Base-by-base conservation (phyloP, 2,329 filamentous ascomycete species). In the Blumeria graminis region DNA sequence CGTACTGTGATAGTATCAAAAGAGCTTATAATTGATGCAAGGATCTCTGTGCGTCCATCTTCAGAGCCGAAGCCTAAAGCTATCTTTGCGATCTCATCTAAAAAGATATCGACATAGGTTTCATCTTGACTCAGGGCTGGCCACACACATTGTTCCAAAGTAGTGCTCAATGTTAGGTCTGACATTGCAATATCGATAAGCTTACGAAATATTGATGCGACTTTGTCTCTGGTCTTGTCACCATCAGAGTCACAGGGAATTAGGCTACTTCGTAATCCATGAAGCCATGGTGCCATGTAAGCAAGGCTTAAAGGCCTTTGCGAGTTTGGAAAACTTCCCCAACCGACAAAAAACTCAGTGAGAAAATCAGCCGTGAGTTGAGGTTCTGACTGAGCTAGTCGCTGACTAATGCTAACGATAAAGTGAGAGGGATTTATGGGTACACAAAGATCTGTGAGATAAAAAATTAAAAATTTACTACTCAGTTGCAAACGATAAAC, bases 291-390 rank as follows among this genome's bases (percentile, higher is more conserved):
- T 6, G 80, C 77, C 76, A 84, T 81, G 63, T 84, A 84, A 6
- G 79, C 76, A 34, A 84, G 70, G 61, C 79, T 81, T 28, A 84
- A 65, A 0, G 80, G 77, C 61, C 81, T 78, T 63, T 84, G 81
- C 57, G 82, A 76, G 36, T 81, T 76, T 0, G 77, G 74, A 61
- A 83, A 80, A 62, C 79, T 82, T 61, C 82, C 79, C 81, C 81
- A 84, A 16, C 80, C 78, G 28, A 82, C 78, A 58, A 84, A 84
- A 63, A 84, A 84, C 62, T 84, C 81, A n/a, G 80, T 82, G 41
- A 84, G 63, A 62, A 84, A 84, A 62, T 84, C 81, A 7, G 74
- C 75, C 0, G 81, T 84, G 7, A 84, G 71, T 61, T 82, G 80
- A 22, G 81, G 78, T 62, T 84, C 80, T 18, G 78, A 74, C 34